Evolutionary conservation across 2,329 filamentous ascomycete species (phyloP).

Genomic region (Clonostachys rhizophaga): DNA sequence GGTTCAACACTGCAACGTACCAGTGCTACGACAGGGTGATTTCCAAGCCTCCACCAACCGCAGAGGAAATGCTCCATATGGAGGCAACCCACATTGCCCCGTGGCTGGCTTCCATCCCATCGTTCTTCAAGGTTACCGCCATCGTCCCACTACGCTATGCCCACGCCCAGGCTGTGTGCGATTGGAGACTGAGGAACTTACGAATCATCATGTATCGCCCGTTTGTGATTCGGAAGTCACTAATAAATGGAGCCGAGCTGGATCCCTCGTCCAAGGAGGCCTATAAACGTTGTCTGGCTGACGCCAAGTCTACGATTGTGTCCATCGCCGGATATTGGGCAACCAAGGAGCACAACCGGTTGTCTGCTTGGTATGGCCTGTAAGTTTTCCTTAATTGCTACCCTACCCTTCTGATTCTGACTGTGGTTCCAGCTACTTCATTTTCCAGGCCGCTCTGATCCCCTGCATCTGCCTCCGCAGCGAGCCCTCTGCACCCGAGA

Average conservation of each 20-base stretch:
- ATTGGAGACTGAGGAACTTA: constrained; percentile 32
- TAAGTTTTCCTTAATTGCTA: neutral
- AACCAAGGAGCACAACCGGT: constrained; percentile 1
- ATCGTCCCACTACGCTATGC: constrained; percentile 25
- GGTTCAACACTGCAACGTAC: constrained; percentile 36
- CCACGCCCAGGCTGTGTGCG: constrained; percentile 33
- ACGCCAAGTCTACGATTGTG: constrained; percentile 65
- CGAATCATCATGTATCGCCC: constrained; percentile 37
- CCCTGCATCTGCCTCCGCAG: constrained; percentile 41
- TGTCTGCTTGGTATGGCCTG: constrained; percentile 1
- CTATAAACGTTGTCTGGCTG: constrained; percentile 52
- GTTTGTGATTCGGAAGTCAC: constrained; percentile 32
- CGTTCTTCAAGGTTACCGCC: constrained; percentile 25
- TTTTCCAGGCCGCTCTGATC: constrained; percentile 43
- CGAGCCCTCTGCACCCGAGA: constrained; percentile 25
- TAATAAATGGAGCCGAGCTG: constrained; percentile 23
- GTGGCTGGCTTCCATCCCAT: constrained; percentile 27
- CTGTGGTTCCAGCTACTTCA: constrained; percentile 28
- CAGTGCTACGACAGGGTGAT: constrained; percentile 39
- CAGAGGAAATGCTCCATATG: constrained; percentile 30
- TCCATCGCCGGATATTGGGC: constrained; percentile 3
- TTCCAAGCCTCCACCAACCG: constrained; percentile 32
- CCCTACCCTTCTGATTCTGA: neutral
- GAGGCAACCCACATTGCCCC: constrained; percentile 29
- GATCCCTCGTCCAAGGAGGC: constrained; percentile 11